Conservation (phyloP, 148 eudicot species). For the Rhododendron henanense region DNA sequence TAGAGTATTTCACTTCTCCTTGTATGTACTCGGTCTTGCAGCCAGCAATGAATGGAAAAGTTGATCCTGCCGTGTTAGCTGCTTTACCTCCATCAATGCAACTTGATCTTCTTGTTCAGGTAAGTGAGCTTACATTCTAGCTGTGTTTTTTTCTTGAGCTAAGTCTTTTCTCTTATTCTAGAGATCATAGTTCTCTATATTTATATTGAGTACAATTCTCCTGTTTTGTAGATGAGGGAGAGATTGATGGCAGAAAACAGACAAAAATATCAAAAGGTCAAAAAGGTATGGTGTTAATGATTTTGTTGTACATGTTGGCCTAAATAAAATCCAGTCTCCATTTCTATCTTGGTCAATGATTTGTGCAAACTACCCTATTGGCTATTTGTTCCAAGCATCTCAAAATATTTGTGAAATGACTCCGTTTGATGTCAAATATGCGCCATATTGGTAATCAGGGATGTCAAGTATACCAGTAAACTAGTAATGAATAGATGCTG, state of each 20-base stretch:
- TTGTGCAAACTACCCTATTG: neutral
- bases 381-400: constrained; percentile 9
- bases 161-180: neutral
- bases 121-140: constrained; percentile 7
- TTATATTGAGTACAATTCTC: neutral
- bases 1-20: neutral
- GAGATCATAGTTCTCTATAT: neutral
- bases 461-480: neutral
- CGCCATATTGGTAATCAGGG: neutral
- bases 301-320: neutral
- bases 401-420: neutral
- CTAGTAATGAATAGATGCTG: neutral
- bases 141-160: neutral
- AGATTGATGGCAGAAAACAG: constrained; percentile 98
- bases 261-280: constrained; percentile 89
- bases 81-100: constrained; percentile 99
- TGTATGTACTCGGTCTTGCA: constrained; percentile 28
- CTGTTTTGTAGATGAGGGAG: constrained; percentile 81
- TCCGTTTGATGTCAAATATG: neutral
- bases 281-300: constrained; percentile 54
- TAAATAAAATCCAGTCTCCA: neutral
- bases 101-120: constrained; percentile 98
- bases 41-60: constrained; percentile 73
- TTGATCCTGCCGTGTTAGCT: constrained; percentile 93
- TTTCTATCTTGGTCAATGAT: neutral